A percentile compares a stretch with the other conserved stretches of the same genome.
phyloP scores from a whole-genome alignment of 2,329 filamentous ascomycete species.

The Nothomitra cinnamomea region DNA sequence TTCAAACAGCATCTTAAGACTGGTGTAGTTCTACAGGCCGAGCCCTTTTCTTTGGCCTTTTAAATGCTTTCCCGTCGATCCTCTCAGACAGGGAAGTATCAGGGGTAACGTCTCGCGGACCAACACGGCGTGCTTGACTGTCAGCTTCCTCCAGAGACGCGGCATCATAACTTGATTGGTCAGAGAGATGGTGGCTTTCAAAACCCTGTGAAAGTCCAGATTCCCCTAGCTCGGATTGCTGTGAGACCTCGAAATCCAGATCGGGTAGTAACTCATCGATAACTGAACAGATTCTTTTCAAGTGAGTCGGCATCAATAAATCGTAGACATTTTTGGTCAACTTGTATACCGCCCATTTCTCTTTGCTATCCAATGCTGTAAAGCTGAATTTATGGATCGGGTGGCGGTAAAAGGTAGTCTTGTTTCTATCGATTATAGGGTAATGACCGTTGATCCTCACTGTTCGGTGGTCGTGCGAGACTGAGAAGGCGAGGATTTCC shows the following conservation, averaged over 20 bases:
- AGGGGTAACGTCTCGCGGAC: slow-evolving; percentile 3
- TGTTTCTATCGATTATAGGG: slow-evolving; percentile 19
- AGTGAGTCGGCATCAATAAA: slow-evolving; percentile 19
- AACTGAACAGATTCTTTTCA: slow-evolving; percentile 22
- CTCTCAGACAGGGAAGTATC: slow-evolving; percentile 6
- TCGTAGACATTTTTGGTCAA: slow-evolving; percentile 24
- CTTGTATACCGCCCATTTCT: slow-evolving; percentile 23
- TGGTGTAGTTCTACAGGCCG: not conserved
- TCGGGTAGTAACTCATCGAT: slow-evolving; percentile 15
- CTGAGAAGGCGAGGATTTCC: slow-evolving; percentile 28
- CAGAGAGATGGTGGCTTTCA: slow-evolving; percentile 9
- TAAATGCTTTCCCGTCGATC: slow-evolving; percentile 1
- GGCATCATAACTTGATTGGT: slow-evolving; percentile 8
- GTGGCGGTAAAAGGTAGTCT: slow-evolving; percentile 24
- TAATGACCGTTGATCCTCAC: slow-evolving; percentile 28
- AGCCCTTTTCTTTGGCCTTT: slow-evolving; percentile 6
- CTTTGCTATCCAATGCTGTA: slow-evolving; percentile 17
- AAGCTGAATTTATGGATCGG: slow-evolving; percentile 21
- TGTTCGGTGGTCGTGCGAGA: slow-evolving; percentile 21
- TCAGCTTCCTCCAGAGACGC: slow-evolving; percentile 1
- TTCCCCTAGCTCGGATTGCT: slow-evolving; percentile 8
- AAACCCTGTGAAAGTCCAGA: slow-evolving; percentile 9
- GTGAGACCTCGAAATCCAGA: slow-evolving; percentile 8
- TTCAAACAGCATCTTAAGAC: slow-evolving; percentile 1
- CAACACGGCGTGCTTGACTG: not conserved